Percentiles rank a stretch among this genome's conserved stretches.
phyloP scores from a whole-genome alignment of 164 flowering plant genomes.

The Cinnamomum chago region DNA sequence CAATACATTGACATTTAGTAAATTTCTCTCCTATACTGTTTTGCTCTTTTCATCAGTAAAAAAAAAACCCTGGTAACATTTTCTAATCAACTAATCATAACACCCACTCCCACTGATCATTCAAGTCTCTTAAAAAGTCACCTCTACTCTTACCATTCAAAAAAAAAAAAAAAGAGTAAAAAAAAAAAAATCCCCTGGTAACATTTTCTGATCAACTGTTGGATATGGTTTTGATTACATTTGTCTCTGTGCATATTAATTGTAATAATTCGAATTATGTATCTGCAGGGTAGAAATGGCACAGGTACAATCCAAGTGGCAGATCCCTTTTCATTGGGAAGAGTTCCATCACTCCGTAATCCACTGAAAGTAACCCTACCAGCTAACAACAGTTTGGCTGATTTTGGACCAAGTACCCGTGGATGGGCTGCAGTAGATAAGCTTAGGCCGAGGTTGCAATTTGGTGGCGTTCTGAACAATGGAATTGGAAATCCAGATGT shows the following conservation, averaged over 20 bases:
- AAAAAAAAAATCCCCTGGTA: too few species aligned
- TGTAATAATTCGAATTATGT: conserved; percentile 2
- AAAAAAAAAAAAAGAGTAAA: too few species aligned
- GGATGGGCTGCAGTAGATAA: conserved; percentile 34
- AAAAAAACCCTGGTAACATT: too few species aligned
- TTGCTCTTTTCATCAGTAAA: too few species aligned
- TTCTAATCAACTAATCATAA: too few species aligned
- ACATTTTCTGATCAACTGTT: too few species aligned
- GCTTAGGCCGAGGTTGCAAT: conserved; percentile 35
- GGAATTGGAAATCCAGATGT: conserved; percentile 35
- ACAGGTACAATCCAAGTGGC: conserved; percentile 29
- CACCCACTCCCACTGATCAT: too few species aligned
- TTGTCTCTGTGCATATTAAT: background rate
- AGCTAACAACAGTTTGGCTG: conserved; percentile 27
- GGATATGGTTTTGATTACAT: background rate
- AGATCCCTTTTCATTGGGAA: conserved; percentile 33
- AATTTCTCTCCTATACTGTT: too few species aligned
- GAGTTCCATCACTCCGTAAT: conserved; percentile 23
- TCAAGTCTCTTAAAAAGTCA: too few species aligned
- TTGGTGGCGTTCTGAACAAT: conserved; percentile 33
- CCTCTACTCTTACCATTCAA: too few species aligned
- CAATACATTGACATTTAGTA: too few species aligned
- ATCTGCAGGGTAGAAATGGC: conserved; percentile 43
- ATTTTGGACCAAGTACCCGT: conserved; percentile 34
- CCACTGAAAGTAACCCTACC: conserved; percentile 38